Percentiles rank a stretch among this genome's conserved stretches.
Conservation (phyloP, 1,139 yeast species). For the Lodderomyces orthopsilosis region DNA sequence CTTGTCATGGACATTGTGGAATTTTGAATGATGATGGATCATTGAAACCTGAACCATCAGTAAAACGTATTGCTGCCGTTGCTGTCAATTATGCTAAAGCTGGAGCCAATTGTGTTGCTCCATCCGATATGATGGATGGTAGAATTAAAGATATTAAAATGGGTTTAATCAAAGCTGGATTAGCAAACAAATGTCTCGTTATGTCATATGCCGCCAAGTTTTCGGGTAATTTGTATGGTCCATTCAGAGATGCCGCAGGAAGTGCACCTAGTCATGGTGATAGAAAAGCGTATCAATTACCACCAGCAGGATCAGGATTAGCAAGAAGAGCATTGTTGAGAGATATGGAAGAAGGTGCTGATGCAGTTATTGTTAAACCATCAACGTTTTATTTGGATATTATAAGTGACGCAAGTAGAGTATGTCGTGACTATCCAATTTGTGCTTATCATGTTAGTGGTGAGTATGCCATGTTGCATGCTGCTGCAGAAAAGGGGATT, state of each 20-base stretch:
- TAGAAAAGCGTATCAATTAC: constrained; percentile 89
- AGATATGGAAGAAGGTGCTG: constrained; percentile 92
- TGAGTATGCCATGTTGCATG: constrained; percentile 96
- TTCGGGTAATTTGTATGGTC: constrained; percentile 89
- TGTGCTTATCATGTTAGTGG: constrained; percentile 98
- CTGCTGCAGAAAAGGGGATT: constrained; percentile 95
- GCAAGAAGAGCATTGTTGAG: constrained; percentile 88
- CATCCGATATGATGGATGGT: constrained; percentile 98
- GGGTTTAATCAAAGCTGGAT: constrained; percentile 77
- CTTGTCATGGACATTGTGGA: constrained; percentile 97
- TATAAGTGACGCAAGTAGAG: constrained; percentile 79
- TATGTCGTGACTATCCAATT: constrained; percentile 81
- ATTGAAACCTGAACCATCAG: constrained; percentile 72
- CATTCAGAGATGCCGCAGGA: constrained; percentile 97
- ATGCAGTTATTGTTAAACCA: constrained; percentile 95
- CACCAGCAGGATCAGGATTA: constrained; percentile 88
- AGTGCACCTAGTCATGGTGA: constrained; percentile 89
- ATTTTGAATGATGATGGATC: constrained; percentile 82
- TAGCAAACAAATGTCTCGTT: constrained; percentile 85
- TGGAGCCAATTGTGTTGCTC: constrained; percentile 95
- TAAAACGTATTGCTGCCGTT: constrained; percentile 84
- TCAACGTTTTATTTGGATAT: constrained; percentile 92
- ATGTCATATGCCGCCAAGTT: constrained; percentile 96
- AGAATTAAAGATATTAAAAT: constrained; percentile 83
- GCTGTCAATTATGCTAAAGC: constrained; percentile 95